Evolutionary conservation across 805 yeast genomes (phyloP), one percentile per base, ranked within the genome.

Genomic region (Myxozyma monticola): DNA sequence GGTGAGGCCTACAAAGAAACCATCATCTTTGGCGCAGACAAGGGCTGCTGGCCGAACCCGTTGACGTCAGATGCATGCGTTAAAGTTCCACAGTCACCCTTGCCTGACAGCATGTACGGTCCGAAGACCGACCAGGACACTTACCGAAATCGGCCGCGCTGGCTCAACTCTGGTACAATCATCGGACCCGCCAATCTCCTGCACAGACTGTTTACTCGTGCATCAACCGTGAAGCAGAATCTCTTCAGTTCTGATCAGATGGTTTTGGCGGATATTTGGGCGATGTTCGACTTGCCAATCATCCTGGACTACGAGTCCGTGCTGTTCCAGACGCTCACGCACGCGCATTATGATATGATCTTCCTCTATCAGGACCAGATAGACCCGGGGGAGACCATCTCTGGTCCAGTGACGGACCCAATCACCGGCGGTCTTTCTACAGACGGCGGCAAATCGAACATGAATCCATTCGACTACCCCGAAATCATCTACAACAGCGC

Each of bases 151-250:
- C 37, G 54, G n/a, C 51, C 51, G 24, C 50, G 54, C 7, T 50
- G 54, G 54, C 47, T 50, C 17, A 50, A 50, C 22, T 50, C 54
- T 1, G 54, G 54, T 9, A 50, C 33, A 8, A 41, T 40, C 21
- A 45, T 50, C 17, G 54, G 54, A 3, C 51, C 54, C 7, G 54
- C 43, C 3, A 18, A 20, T 9, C 42, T 39, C 26, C 7, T 50
- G 37, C 22, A 22, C n/a, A 30, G 21, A n/a, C 26, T 50, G 14
- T 50, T 26, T 36, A n/a, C 22, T 12, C 41, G 43, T 2, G 51
- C 54, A 4, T 34, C 22, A 2, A 24, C 21, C 4, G 28, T 37
- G 14, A 9, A 20, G 35, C 15, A 36, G 17, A 45, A 37, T n/a
- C 20, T 21, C 3, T 25, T 21, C 14, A 25, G 18, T n/a, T 45